phyloP scores from a whole-genome alignment of 345 rosid species.

The Boechera retrofracta region DNA sequence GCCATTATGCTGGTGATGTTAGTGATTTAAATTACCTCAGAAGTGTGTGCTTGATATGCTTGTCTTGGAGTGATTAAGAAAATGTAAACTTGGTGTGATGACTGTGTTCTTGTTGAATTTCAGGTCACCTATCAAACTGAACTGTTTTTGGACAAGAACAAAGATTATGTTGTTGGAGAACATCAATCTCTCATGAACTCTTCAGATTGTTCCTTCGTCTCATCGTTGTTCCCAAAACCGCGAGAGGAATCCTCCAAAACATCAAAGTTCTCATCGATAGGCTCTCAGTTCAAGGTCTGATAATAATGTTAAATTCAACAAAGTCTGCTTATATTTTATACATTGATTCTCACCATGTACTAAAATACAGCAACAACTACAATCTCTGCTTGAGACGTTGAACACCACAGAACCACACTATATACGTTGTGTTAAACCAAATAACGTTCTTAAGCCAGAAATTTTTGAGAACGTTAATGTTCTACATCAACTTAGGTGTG shows the following conservation, averaged over 20 bases:
- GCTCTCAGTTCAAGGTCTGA: slow-evolving; percentile 89
- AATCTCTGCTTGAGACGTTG: slow-evolving; percentile 87
- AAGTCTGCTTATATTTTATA: slow-evolving; percentile 20
- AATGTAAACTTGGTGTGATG: slow-evolving; percentile 6
- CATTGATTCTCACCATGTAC: slow-evolving; percentile 34
- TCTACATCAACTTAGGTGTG: slow-evolving; percentile 93
- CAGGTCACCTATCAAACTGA: slow-evolving; percentile 99
- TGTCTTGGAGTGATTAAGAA: slow-evolving; percentile 17
- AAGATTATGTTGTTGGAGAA: slow-evolving; percentile 93
- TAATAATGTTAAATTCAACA: slow-evolving; percentile 21
- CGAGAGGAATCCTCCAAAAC: slow-evolving; percentile 88
- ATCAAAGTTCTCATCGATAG: slow-evolving; percentile 94
- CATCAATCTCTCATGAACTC: slow-evolving; percentile 85
- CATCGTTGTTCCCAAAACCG: slow-evolving; percentile 74
- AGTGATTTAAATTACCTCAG: slow-evolving; percentile 47
- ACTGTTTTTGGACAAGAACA: slow-evolving; percentile 90
- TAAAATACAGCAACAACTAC: slow-evolving; percentile 90
- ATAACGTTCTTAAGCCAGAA: slow-evolving; percentile 87
- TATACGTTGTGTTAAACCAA: slow-evolving; percentile 97
- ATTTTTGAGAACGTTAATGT: slow-evolving; percentile 83
- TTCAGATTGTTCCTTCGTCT: slow-evolving; percentile 80
- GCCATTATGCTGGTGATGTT: slow-evolving; percentile 98
- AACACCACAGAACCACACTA: slow-evolving; percentile 95
- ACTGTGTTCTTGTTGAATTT: slow-evolving; percentile 30
- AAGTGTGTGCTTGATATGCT: slow-evolving; percentile 12